Percentiles rank a stretch among this genome's conserved stretches.
These are phyloP conservation scores for Taphrina deformans DNA, from an alignment of 1,139 yeast species.

Conservation along the genomic window DNA sequence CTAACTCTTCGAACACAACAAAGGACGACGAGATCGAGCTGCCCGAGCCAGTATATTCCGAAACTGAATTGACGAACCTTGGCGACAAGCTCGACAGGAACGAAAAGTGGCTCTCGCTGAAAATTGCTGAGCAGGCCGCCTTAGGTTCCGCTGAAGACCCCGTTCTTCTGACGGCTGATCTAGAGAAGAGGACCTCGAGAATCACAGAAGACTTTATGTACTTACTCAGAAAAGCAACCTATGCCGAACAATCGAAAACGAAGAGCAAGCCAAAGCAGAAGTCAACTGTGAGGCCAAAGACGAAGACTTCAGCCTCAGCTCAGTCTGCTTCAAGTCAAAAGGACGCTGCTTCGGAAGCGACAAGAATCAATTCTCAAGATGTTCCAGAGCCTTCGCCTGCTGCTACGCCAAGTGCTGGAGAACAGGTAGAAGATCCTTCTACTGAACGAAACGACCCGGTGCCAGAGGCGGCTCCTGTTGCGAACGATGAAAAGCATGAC, in stretches of 20 bases:
- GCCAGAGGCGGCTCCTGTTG: slow-evolving; percentile 6
- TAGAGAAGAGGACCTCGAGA: not conserved
- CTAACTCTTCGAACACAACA: not conserved
- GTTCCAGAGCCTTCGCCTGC: not conserved
- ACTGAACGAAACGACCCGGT: not conserved
- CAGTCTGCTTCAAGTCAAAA: not conserved
- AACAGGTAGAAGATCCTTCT: too few relatives aligned
- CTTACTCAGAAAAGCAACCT: slow-evolving; percentile 4
- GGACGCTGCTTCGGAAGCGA: not conserved
- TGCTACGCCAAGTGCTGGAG: not conserved
- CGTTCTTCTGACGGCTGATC: slow-evolving; percentile 4
- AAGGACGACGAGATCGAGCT: not conserved
- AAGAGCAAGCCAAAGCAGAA: not conserved
- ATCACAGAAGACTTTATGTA: slow-evolving; percentile 18
- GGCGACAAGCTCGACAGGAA: slow-evolving; percentile 19
- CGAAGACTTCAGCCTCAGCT: not conserved
- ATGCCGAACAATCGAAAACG: slow-evolving; percentile 11
- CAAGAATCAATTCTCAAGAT: not conserved
- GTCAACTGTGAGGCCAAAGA: not conserved
- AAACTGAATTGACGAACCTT: slow-evolving; percentile 24
- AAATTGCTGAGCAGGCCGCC: slow-evolving; percentile 27
- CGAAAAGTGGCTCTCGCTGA: slow-evolving; percentile 35
- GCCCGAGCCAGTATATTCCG: slow-evolving; percentile 33
- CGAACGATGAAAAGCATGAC: not conserved
- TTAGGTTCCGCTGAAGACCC: slow-evolving; percentile 30